A percentile compares a stretch with the other conserved stretches of the same genome.
Evolutionary conservation across 192 early-diverging fungal genomes (phyloP).

Genomic region (Mortierella hygrophila): DNA sequence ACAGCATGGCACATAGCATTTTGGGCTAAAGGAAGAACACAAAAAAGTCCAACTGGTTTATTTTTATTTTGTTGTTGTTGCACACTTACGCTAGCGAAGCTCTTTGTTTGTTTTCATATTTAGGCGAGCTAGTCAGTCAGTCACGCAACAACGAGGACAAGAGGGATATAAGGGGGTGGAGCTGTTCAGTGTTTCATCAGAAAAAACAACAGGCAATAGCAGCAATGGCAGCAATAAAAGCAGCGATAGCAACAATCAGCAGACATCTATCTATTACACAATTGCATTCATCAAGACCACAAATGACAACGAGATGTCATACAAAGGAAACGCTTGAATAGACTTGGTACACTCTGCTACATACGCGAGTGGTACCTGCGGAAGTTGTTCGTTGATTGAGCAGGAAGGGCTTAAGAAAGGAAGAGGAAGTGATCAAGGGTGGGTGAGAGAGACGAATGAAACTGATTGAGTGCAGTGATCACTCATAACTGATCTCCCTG

Average conservation of each 20-base stretch:
- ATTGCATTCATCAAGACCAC: neutral
- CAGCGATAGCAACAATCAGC: neutral
- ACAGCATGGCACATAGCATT: neutral
- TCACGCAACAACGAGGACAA: neutral
- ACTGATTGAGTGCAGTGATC: no score
- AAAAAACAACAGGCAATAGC: neutral
- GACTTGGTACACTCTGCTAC: neutral
- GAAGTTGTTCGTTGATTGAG: neutral
- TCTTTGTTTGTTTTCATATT: neutral
- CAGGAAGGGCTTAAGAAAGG: neutral
- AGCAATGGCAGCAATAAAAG: neutral
- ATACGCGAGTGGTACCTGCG: conserved; percentile 1
- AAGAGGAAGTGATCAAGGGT: neutral
- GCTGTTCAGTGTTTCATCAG: neutral
- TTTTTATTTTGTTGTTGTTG: neutral
- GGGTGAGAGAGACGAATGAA: neutral
- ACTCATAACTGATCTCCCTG: no score
- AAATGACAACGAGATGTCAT: neutral
- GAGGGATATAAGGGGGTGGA: neutral
- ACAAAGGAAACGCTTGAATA: no score
- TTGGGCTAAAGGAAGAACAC: neutral
- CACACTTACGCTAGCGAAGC: neutral
- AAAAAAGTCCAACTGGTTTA: neutral
- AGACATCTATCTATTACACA: neutral
- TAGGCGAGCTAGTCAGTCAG: neutral